Percentiles rank a stretch among this genome's conserved stretches.
phyloP scores from a whole-genome alignment of 139 green algal genomes.

The Deuterostichococcus epilithicus region DNA sequence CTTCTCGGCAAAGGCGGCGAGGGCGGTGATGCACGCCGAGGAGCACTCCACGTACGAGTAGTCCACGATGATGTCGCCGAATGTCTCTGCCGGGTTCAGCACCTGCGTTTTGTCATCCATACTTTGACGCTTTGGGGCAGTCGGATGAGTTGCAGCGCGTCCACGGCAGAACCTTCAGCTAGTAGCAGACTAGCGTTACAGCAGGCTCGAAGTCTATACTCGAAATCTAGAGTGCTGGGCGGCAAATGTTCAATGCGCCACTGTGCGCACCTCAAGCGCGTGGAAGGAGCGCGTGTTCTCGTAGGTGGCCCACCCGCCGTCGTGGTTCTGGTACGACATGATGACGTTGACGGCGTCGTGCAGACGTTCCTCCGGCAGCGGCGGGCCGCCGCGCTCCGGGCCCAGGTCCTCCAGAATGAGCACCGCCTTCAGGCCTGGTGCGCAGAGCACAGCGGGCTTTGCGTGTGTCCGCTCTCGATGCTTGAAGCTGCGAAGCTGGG shows the following conservation, averaged over 20 bases:
- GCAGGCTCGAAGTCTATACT: not conserved
- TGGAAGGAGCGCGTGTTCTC: slow-evolving; percentile 91
- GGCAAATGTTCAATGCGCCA: no score
- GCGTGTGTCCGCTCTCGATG: no score
- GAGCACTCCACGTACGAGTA: slow-evolving; percentile 98
- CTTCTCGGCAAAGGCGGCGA: slow-evolving; percentile 60
- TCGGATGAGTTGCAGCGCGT: not conserved
- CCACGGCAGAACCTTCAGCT: not conserved
- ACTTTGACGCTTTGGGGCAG: not conserved
- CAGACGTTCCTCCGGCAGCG: slow-evolving; percentile 66
- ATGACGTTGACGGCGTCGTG: slow-evolving; percentile 79
- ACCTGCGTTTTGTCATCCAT: slow-evolving; percentile 50
- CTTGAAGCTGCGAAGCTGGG: no score
- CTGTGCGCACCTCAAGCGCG: slow-evolving; percentile 33
- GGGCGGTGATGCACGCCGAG: slow-evolving; percentile 88
- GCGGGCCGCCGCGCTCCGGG: slow-evolving; percentile 35
- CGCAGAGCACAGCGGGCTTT: no score
- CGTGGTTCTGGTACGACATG: slow-evolving; percentile 83
- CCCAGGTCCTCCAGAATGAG: slow-evolving; percentile 57
- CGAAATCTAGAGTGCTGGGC: not conserved
- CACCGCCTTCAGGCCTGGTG: slow-evolving; percentile 72
- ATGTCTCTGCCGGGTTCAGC: slow-evolving; percentile 98
- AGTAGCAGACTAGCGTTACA: not conserved
- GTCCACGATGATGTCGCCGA: slow-evolving; percentile 99
- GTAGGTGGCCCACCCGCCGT: slow-evolving; percentile 97